Percentiles rank a stretch among this genome's conserved stretches.
Evolutionary conservation across 2,329 filamentous ascomycete genomes (phyloP).

Genomic region (Neurospora sp.): DNA sequence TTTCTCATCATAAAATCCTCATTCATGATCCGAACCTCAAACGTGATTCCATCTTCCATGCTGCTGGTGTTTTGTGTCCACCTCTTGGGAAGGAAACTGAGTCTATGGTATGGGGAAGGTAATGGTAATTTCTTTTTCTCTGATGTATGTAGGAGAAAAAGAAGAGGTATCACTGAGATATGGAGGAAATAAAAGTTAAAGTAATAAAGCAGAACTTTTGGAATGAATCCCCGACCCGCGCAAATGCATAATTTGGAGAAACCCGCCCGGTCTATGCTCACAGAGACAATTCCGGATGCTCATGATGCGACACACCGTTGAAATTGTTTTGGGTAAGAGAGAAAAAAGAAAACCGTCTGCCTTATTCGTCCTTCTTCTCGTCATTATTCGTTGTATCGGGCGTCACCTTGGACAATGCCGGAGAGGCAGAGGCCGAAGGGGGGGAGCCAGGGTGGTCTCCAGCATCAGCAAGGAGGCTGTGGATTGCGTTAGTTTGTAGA

Average conservation of each 20-base stretch:
- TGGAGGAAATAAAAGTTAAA: background rate
- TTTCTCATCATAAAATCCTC: background rate
- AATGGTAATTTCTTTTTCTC: background rate
- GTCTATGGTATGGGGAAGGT: background rate
- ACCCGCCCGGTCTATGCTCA: slow-evolving; percentile 40
- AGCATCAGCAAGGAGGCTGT: slow-evolving; percentile 48
- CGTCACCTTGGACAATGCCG: slow-evolving; percentile 53
- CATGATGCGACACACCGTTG: slow-evolving; percentile 31
- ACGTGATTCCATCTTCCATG: background rate
- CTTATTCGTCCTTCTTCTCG: slow-evolving; percentile 44
- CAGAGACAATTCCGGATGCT: slow-evolving; percentile 6
- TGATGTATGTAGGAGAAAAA: slow-evolving; percentile 36
- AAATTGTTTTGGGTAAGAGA: slow-evolving; percentile 5
- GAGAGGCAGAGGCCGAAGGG: slow-evolving; percentile 58
- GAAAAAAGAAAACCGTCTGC: slow-evolving; percentile 23
- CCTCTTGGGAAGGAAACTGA: background rate
- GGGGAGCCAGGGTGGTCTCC: slow-evolving; percentile 60
- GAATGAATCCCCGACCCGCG: slow-evolving; percentile 29
- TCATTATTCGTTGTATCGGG: slow-evolving; percentile 35
- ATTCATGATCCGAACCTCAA: background rate
- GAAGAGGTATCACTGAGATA: slow-evolving; percentile 1
- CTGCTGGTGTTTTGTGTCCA: background rate
- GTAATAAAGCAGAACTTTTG: slow-evolving; percentile 37
- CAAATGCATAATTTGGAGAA: slow-evolving; percentile 36
- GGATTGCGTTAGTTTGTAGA: slow-evolving; percentile 20